A percentile compares a stretch with the other conserved stretches of the same genome.
Evolutionary conservation across 768 basidiomycete species (phyloP).

Genomic region (Filobasidium wieringae): DNA sequence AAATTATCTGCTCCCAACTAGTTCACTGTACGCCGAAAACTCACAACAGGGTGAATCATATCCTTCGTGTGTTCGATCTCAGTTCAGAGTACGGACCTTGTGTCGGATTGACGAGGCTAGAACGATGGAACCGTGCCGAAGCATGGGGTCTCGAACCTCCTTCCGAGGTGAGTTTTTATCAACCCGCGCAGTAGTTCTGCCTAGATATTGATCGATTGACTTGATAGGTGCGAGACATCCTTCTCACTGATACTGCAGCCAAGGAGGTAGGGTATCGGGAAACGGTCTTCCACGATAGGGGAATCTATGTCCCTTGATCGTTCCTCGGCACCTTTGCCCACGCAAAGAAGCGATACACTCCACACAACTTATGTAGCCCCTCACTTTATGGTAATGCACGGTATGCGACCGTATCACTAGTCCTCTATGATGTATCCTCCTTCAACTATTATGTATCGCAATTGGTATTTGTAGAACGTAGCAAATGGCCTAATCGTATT

Average conservation of each 20-base stretch:
- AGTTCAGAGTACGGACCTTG: constrained; percentile 34
- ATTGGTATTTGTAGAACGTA: no score
- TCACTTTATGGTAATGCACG: no score
- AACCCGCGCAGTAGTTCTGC: background rate
- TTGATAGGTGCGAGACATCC: constrained; percentile 61
- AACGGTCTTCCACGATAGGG: constrained; percentile 48
- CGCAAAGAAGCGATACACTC: no score
- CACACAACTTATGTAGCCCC: no score
- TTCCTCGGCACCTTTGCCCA: no score
- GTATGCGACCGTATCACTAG: no score
- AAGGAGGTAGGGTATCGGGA: constrained; percentile 49
- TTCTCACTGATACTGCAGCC: constrained; percentile 56
- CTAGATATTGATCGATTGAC: background rate
- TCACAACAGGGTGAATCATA: constrained; percentile 31
- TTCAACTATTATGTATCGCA: no score
- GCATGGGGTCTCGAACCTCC: constrained; percentile 70
- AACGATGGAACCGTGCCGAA: constrained; percentile 77
- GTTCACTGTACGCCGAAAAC: constrained; percentile 33
- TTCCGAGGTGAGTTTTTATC: constrained; percentile 48
- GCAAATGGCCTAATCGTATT: no score
- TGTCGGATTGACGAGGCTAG: constrained; percentile 50
- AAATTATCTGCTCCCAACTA: constrained; percentile 5
- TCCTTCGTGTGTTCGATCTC: constrained; percentile 37
- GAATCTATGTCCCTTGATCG: constrained; percentile 11
- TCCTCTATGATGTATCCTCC: no score